Evolutionary conservation across 2,329 filamentous ascomycete genomes (phyloP), one percentile per base, ranked within the genome.

Genomic region (Cercospora sesami): DNA sequence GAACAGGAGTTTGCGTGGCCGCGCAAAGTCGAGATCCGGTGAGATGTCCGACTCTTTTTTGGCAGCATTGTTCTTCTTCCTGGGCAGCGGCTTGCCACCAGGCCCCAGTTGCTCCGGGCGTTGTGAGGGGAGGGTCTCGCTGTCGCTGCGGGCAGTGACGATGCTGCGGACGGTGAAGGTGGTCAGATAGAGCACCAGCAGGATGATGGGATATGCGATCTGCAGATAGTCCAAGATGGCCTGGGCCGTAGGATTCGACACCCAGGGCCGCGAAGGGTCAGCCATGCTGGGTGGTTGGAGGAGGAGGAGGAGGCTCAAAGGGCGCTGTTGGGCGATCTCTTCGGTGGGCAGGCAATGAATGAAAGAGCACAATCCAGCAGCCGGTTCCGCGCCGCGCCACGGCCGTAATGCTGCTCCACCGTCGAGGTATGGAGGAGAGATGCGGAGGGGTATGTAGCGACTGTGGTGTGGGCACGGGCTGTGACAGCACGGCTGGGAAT

Each of bases 11-110:
- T 91, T 92, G 73, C 89, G 84, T 58, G 84, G 82, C n/a, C 83
- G 85, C 69, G 89, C 90, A 78, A 93, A 89, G 73, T 88, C 85
- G 71, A 82, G 81, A 68, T 80, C 81, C 71, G 82, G 82, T 77
- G 83, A 76, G 73, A 73, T 67, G 16, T 63, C 68, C n/a, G 72
- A 63, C 71, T 79, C 80, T 75, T 81, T 83, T 74, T 80, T 82
- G 76, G 88, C 90, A 67, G 91, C 92, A 39, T 72, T 73, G 65
- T 77, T 80, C 74, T 81, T 83, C 76, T 79, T 87, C 77, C 89
- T 91, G 68, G 93, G 93, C 64, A 97, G 83, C 36, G 93, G 93
- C 79, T 96, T 94, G 73, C 94, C 94, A 65, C 92, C 94, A 1
- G 94, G 93, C n/a, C 94, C 94, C 63, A 85, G 89, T 72, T 86